A percentile compares a stretch with the other conserved stretches of the same genome.
These are phyloP conservation scores for Pythium dissimile DNA, from an alignment of 352 stramenopile genomes.

Conservation along the genomic window DNA sequence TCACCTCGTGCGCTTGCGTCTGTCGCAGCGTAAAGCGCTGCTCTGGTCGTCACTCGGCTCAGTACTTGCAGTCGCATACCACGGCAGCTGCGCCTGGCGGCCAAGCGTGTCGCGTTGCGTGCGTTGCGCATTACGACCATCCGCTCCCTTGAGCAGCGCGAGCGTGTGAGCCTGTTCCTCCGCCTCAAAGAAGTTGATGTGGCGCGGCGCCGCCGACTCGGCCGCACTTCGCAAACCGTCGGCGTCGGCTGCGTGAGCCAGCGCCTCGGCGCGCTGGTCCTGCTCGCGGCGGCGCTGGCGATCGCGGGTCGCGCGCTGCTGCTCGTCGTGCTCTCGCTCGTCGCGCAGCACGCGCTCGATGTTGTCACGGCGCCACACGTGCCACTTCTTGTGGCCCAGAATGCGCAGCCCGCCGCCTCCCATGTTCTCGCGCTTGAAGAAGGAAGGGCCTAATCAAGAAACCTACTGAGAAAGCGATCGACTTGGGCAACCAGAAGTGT, in stretches of 20 bases:
- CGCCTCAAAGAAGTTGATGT: slow-evolving; percentile 28
- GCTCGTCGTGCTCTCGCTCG: slow-evolving; percentile 42
- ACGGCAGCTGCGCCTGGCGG: slow-evolving; percentile 15
- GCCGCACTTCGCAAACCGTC: not conserved
- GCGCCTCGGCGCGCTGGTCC: slow-evolving; percentile 16
- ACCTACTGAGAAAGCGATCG: slow-evolving; percentile 3
- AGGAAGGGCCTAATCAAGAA: not conserved
- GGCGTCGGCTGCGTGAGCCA: not conserved
- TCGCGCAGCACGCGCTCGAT: slow-evolving; percentile 74
- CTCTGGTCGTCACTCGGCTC: not conserved
- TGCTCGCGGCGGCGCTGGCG: slow-evolving; percentile 13
- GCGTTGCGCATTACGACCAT: not conserved
- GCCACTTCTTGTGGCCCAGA: slow-evolving; percentile 69
- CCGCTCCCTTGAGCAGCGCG: slow-evolving; percentile 17
- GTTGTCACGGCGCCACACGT: slow-evolving; percentile 83
- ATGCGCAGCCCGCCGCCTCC: slow-evolving; percentile 29
- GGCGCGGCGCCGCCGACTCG: not conserved
- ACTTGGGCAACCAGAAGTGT: not conserved
- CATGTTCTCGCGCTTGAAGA: slow-evolving; percentile 11
- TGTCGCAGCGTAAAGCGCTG: too few species aligned
- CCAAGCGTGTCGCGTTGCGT: slow-evolving; percentile 12
- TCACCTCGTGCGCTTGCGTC: slow-evolving; percentile 16
- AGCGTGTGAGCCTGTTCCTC: slow-evolving; percentile 25
- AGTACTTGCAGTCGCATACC: slow-evolving; percentile 12
- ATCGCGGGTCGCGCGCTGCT: slow-evolving; percentile 28